Conservation (phyloP, 2,329 filamentous ascomycete species). For the Dothideomycetes sp. region DNA sequence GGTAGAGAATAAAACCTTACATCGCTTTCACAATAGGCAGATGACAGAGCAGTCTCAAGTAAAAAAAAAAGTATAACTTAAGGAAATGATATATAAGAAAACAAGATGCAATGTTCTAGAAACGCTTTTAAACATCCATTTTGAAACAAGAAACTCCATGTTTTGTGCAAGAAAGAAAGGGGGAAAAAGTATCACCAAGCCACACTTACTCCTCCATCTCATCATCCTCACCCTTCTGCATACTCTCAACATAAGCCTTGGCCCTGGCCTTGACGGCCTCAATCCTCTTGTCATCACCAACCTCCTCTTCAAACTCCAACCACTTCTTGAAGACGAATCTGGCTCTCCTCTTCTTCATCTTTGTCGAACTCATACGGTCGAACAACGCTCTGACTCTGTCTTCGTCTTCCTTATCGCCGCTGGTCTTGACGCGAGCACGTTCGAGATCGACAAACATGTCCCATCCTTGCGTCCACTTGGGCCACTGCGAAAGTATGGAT, state of each 20-base stretch:
- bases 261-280: slow-evolving; percentile 64
- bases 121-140: too few relatives aligned
- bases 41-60: too few relatives aligned
- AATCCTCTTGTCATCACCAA: slow-evolving; percentile 59
- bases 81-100: too few relatives aligned
- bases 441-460: slow-evolving; percentile 86
- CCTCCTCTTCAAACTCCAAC: slow-evolving; percentile 72
- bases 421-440: slow-evolving; percentile 41
- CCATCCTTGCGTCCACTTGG: slow-evolving; percentile 88
- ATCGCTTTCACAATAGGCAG: too few relatives aligned
- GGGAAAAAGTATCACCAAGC: too few relatives aligned
- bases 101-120: too few relatives aligned
- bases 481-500: slow-evolving; percentile 70
- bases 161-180: too few relatives aligned
- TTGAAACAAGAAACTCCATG: too few relatives aligned
- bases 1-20: too few relatives aligned
- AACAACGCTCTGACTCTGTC: slow-evolving; percentile 56
- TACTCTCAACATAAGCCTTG: slow-evolving; percentile 56
- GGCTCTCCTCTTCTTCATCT: slow-evolving; percentile 72
- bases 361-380: slow-evolving; percentile 58
- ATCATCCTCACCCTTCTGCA: slow-evolving; percentile 27
- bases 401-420: slow-evolving; percentile 43
- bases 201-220: slow-evolving; percentile 15
- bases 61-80: too few relatives aligned
- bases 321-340: slow-evolving; percentile 87